A percentile compares a stretch with the other conserved stretches of the same genome.
Conservation (phyloP, 1,284 basidiomycete genomes). For the Ganoderma resinaceum region DNA sequence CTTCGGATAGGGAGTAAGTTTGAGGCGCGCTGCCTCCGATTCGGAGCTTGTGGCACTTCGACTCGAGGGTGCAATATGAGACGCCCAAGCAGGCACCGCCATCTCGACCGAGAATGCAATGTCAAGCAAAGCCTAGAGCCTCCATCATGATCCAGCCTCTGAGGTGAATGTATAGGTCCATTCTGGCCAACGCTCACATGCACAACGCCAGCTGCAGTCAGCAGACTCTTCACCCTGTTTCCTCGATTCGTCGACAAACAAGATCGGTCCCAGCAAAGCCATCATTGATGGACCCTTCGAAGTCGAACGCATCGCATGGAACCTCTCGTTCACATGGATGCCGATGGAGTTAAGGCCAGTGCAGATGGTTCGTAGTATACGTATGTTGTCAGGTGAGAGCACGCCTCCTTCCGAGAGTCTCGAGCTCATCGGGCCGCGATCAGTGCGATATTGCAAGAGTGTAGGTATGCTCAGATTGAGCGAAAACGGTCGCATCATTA, state of each 20-base stretch:
- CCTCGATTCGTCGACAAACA: too few species aligned
- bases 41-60: not conserved
- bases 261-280: too few species aligned
- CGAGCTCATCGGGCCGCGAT: not conserved
- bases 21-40: not conserved
- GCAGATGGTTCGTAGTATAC: not conserved
- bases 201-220: too few species aligned
- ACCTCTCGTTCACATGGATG: conserved; percentile 15
- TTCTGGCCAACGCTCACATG: too few species aligned
- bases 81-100: not conserved
- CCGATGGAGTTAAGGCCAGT: not conserved
- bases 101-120: too few species aligned
- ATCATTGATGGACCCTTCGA: too few species aligned
- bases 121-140: too few species aligned
- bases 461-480: too few species aligned
- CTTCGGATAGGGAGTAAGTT: not conserved
- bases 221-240: too few species aligned
- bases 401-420: not conserved
- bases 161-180: too few species aligned
- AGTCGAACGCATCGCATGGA: conserved; percentile 13
- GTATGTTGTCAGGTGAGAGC: conserved; percentile 12
- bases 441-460: not conserved
- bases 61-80: not conserved
- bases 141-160: too few species aligned
- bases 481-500: too few species aligned